Evolutionary conservation across 2,329 filamentous ascomycete genomes (phyloP).

Genomic region (Penicillium brevicompactum): DNA sequence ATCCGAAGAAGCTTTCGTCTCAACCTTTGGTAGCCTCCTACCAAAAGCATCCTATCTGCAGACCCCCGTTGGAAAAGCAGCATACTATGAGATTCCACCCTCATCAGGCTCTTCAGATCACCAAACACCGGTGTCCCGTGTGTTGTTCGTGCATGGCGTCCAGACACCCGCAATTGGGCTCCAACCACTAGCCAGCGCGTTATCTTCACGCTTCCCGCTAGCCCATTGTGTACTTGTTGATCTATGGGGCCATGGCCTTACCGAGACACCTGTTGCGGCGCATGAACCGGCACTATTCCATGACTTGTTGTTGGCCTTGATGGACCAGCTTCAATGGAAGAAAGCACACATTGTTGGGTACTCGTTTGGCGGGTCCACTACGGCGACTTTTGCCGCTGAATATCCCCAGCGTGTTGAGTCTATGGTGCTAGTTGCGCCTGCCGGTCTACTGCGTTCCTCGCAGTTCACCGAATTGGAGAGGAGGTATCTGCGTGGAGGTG

Average conservation of each 20-base stretch:
- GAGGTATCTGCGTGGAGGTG: conserved; percentile 26
- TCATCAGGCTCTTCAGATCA: not conserved
- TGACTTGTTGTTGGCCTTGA: conserved; percentile 40
- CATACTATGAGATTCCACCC: conserved; percentile 22
- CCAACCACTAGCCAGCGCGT: conserved; percentile 42
- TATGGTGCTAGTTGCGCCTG: conserved; percentile 51
- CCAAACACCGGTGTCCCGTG: conserved; percentile 19
- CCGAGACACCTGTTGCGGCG: conserved; percentile 48
- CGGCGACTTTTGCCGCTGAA: conserved; percentile 41
- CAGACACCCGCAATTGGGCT: conserved; percentile 55
- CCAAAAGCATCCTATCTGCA: conserved; percentile 25
- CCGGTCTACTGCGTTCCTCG: conserved; percentile 41
- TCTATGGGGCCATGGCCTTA: conserved; percentile 58
- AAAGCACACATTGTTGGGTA: conserved; percentile 52
- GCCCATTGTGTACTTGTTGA: conserved; percentile 51
- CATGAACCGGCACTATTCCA: conserved; percentile 50
- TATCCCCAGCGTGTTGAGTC: conserved; percentile 34
- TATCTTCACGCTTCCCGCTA: conserved; percentile 39
- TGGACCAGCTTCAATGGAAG: conserved; percentile 47
- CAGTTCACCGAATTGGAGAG: conserved; percentile 28
- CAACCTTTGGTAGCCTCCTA: conserved; percentile 25
- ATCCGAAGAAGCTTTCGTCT: conserved; percentile 24
- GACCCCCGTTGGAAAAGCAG: conserved; percentile 17
- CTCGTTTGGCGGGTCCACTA: conserved; percentile 52
- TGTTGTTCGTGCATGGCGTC: conserved; percentile 55